These are phyloP conservation scores for Candida methanosorbosa DNA, from an alignment of 805 yeast species.

Conservation along the genomic window DNA sequence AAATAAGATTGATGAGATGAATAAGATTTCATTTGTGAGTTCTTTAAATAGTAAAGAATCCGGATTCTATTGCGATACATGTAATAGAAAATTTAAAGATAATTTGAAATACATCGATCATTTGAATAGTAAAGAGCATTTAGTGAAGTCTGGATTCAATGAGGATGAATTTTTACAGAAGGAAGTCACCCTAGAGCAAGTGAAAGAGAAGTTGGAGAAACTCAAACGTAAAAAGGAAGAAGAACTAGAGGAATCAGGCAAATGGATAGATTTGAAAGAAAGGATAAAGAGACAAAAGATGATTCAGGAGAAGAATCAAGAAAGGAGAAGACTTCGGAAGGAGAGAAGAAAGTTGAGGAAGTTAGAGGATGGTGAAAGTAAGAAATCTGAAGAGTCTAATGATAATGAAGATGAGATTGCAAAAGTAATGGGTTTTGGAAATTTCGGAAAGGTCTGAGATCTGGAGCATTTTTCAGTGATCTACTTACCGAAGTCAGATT, in stretches of 20 bases:
- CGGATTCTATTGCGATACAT: slow-evolving; percentile 79
- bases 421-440: slow-evolving; percentile 50
- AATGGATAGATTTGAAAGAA: slow-evolving; percentile 25
- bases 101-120: slow-evolving; percentile 78
- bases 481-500: too few relatives aligned
- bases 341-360: slow-evolving; percentile 14
- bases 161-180: slow-evolving; percentile 16
- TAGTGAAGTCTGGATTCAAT: slow-evolving; percentile 29
- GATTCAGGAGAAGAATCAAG: slow-evolving; percentile 28
- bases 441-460: slow-evolving; percentile 26
- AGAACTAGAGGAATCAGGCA: slow-evolving; percentile 5
- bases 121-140: slow-evolving; percentile 66
- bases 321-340: slow-evolving; percentile 21
- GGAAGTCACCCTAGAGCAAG: slow-evolving; percentile 40
- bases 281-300: slow-evolving; percentile 30
- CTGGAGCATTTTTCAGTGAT: too few relatives aligned
- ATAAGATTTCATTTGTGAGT: slow-evolving; percentile 16
- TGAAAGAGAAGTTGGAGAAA: slow-evolving; percentile 28
- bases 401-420: slow-evolving; percentile 19
- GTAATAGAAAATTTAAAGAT: slow-evolving; percentile 77
- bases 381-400: slow-evolving; percentile 4
- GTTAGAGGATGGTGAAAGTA: too few relatives aligned
- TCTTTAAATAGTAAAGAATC: slow-evolving; percentile 36
- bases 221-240: slow-evolving; percentile 24
- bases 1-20: slow-evolving; percentile 15